A percentile compares a stretch with the other conserved stretches of the same genome.
Evolutionary conservation across 371 early-diverging fungal species (phyloP).

Genomic region (Entomophthora muscae): DNA sequence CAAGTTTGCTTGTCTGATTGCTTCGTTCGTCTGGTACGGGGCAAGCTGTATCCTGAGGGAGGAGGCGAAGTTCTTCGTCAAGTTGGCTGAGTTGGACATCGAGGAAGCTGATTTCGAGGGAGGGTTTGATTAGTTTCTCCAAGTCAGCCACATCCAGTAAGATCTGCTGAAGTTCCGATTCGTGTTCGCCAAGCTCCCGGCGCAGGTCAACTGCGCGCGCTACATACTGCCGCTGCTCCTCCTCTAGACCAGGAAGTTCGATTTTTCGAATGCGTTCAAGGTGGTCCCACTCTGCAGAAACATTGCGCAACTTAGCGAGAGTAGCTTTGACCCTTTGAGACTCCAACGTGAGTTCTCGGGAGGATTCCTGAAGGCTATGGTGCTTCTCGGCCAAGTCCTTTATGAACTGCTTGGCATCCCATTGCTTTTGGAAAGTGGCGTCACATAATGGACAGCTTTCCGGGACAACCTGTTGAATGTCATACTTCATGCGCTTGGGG

Average conservation of each 20-base stretch:
- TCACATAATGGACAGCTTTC: background rate
- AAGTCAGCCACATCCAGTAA: background rate
- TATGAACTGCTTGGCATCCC: background rate
- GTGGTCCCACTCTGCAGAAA: slow-evolving; percentile 25
- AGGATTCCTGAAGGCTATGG: slow-evolving; percentile 11
- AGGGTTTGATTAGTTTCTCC: background rate
- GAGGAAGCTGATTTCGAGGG: background rate
- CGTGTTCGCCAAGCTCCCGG: background rate
- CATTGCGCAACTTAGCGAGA: slow-evolving; percentile 17
- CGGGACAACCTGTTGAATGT: background rate
- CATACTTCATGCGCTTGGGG: background rate
- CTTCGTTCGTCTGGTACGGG: background rate
- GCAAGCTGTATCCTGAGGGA: background rate
- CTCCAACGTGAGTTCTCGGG: slow-evolving; percentile 23
- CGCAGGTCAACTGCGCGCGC: background rate
- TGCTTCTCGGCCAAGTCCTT: background rate
- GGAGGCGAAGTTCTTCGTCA: background rate
- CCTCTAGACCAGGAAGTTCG: slow-evolving; percentile 19
- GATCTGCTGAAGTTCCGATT: background rate
- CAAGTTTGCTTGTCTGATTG: background rate
- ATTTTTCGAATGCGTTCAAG: slow-evolving; percentile 17
- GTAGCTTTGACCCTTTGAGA: slow-evolving; percentile 16
- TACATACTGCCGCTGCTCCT: slow-evolving; percentile 7
- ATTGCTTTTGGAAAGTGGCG: background rate
- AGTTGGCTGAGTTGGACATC: background rate